Evolutionary conservation across 2,329 filamentous ascomycete genomes (phyloP).

Genomic region (Aspergillus carbonarius): DNA sequence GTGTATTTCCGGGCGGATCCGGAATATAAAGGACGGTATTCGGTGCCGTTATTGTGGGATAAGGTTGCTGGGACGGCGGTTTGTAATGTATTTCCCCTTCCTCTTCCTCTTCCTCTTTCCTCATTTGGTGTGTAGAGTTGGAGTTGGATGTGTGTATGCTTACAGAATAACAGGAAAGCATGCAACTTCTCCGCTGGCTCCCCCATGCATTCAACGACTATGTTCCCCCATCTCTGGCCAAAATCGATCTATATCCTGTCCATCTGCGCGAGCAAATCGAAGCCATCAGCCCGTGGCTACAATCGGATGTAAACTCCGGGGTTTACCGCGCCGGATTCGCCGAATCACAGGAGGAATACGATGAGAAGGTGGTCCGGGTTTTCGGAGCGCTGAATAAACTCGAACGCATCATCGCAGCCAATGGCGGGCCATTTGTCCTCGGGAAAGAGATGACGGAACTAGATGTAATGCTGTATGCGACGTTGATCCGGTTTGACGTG

Average conservation of each 20-base stretch:
- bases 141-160: neutral
- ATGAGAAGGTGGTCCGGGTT: slow-evolving; percentile 53
- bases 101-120: neutral
- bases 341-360: slow-evolving; percentile 54
- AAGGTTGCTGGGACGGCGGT: slow-evolving; percentile 56
- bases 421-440: slow-evolving; percentile 57
- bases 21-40: slow-evolving; percentile 61
- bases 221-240: slow-evolving; percentile 45
- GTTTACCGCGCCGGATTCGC: slow-evolving; percentile 66
- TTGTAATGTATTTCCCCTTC: slow-evolving; percentile 58
- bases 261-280: slow-evolving; percentile 54
- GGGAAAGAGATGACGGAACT: slow-evolving; percentile 58
- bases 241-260: slow-evolving; percentile 55
- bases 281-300: slow-evolving; percentile 53
- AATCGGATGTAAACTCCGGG: slow-evolving; percentile 57
- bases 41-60: slow-evolving; percentile 63
- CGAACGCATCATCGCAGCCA: slow-evolving; percentile 48
- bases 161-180: slow-evolving; percentile 8
- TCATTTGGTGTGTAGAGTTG: neutral
- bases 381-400: slow-evolving; percentile 62
- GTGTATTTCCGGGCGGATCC: slow-evolving; percentile 63
- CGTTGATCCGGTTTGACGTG: slow-evolving; percentile 59
- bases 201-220: slow-evolving; percentile 55
- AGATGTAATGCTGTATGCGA: slow-evolving; percentile 59
- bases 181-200: slow-evolving; percentile 58